Base-by-base conservation (phyloP, 371 early-diverging fungal genomes). In the Actinomortierella ambigua region DNA sequence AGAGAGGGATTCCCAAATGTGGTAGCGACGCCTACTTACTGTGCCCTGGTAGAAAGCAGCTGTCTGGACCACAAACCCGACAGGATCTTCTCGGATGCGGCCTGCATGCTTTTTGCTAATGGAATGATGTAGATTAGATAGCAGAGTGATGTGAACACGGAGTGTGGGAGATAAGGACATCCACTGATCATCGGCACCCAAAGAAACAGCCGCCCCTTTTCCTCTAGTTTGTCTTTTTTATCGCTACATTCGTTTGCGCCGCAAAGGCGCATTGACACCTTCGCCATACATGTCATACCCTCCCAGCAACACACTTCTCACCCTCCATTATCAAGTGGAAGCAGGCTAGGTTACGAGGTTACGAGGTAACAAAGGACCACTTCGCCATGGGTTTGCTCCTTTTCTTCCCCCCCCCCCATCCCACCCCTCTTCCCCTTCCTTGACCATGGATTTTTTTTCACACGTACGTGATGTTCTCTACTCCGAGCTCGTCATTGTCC, bases 41-140 rank as follows among this genome's bases (percentile, higher is more conserved):
- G 87, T 82, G 55, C 90, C 91, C 56, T 85, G 80, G 59, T 88
- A 88, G 69, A 86, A 90, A 6, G 88, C 82, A 1, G 87, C 86
- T 6, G 91, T 63, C 54, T 88, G 85, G 6, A 91, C 79, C 70
- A 91, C 87, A 62, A 88, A 91, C 2, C 88, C 89, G n/a, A 93
- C 79, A 3, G 93, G 93, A 77, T 91, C 91, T 51, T 86, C 82
- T 52, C 90, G 79, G 63, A 93, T 87, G 49, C 87, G 79, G 39
- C 88, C 87, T 15, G 86, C 85, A 61, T 88, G 85, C 54, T 79
- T 81, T 55, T 82, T 83, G 42, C 88, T 88, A 55, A 42, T 23
- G 20, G 29, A 29, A 24, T 24, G 47, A 28, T 28, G 34, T 54
- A 22, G 0, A 26, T 49, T 23, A 43, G n/a, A 51, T 24, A 7